A percentile compares a stretch with the other conserved stretches of the same genome.
phyloP scores from a whole-genome alignment of 2,329 filamentous ascomycete genomes.

The Ophiostoma himal-ulmi region DNA sequence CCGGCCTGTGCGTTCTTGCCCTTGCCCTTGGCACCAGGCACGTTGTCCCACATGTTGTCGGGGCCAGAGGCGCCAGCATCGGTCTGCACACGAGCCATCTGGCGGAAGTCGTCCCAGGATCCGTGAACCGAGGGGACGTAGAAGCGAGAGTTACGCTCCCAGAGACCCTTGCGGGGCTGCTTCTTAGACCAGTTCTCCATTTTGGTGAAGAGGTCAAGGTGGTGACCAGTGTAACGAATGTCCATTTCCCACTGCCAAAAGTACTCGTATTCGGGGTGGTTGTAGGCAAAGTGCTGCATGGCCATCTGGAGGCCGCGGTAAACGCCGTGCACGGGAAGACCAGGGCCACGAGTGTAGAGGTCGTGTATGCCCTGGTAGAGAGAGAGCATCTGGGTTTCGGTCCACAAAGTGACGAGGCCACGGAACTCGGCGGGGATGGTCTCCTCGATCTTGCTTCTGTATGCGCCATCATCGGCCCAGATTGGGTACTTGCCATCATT shows the following conservation, averaged over 20 bases:
- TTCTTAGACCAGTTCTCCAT: constrained; percentile 62
- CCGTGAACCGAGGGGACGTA: constrained; percentile 73
- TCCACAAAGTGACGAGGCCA: constrained; percentile 87
- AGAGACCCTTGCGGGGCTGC: constrained; percentile 73
- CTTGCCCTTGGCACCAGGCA: constrained; percentile 35
- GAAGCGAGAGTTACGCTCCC: constrained; percentile 74
- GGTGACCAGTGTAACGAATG: constrained; percentile 82
- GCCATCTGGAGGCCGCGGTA: constrained; percentile 93
- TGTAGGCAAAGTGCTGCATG: constrained; percentile 85
- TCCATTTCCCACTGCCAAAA: constrained; percentile 98
- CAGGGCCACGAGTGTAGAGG: constrained; percentile 57
- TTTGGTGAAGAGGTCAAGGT: constrained; percentile 67
- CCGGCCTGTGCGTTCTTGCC: constrained; percentile 27
- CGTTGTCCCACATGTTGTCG: constrained; percentile 61
- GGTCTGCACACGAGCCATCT: constrained; percentile 69
- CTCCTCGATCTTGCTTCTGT: constrained; percentile 59
- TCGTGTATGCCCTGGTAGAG: constrained; percentile 85
- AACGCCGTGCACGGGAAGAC: constrained; percentile 79
- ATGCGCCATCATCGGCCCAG: constrained; percentile 68
- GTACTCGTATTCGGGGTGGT: constrained; percentile 82
- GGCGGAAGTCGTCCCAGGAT: constrained; percentile 71
- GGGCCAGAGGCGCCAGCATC: constrained; percentile 61
- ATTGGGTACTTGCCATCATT: constrained; percentile 67
- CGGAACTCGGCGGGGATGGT: constrained; percentile 78
- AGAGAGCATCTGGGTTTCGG: constrained; percentile 83